These are phyloP conservation scores for Hymenoscyphus fructigenus DNA, from an alignment of 2,329 filamentous ascomycete genomes.

Conservation along the genomic window DNA sequence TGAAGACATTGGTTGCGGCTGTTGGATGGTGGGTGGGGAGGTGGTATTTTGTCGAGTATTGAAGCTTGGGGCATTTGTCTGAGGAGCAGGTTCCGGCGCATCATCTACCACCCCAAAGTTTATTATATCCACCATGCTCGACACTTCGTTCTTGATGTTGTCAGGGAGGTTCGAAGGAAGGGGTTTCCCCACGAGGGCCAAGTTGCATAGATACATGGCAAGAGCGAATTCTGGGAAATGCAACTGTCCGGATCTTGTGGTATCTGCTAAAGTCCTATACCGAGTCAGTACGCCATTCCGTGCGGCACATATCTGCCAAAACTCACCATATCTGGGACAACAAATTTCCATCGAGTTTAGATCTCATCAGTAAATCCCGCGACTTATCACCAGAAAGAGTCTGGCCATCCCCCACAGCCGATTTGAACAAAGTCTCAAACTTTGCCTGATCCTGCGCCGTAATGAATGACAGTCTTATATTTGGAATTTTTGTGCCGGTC, in stretches of 20 bases:
- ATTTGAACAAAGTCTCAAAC: conserved; percentile 97
- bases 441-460: conserved; percentile 92
- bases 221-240: conserved; percentile 97
- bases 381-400: conserved; percentile 92
- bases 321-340: conserved; percentile 88
- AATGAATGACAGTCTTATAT: conserved; percentile 92
- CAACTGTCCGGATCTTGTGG: conserved; percentile 91
- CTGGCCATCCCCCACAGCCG: conserved; percentile 79
- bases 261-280: conserved; percentile 82
- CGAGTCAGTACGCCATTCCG: conserved; percentile 26
- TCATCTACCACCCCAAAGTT: conserved; percentile 89
- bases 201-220: conserved; percentile 97
- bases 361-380: conserved; percentile 82
- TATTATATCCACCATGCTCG: conserved; percentile 99
- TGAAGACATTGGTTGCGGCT: conserved; percentile 72
- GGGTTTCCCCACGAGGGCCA: conserved; percentile 84
- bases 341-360: conserved; percentile 81
- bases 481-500: conserved; percentile 76
- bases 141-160: conserved; percentile 91
- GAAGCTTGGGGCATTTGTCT: conserved; percentile 71
- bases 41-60: conserved; percentile 53
- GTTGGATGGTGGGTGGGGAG: conserved; percentile 57
- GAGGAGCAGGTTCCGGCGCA: conserved; percentile 48
- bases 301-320: conserved; percentile 9
- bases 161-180: conserved; percentile 77